These are phyloP conservation scores for Platanthera zijinensis DNA, from an alignment of 106 monocot species.

Conservation along the genomic window DNA sequence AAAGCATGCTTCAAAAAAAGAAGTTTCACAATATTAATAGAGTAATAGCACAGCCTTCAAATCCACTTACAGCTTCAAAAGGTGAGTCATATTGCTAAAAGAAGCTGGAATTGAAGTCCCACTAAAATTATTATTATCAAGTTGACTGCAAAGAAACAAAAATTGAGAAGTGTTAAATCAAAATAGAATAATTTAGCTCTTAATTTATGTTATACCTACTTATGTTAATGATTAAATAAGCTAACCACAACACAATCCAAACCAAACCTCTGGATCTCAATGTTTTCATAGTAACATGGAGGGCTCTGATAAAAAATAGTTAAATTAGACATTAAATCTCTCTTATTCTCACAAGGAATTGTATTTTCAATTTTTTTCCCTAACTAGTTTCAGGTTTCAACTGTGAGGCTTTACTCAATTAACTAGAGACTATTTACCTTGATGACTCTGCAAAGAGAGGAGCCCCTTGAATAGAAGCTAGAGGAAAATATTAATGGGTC, in stretches of 20 bases:
- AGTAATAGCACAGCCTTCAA: too few species aligned
- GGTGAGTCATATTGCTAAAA: slow-evolving; percentile 55
- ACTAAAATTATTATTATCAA: slow-evolving; percentile 95
- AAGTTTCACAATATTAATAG: background rate
- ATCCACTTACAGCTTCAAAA: slow-evolving; percentile 81
- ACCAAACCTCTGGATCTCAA: background rate
- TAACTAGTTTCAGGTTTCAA: too few species aligned
- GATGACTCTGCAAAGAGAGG: too few species aligned
- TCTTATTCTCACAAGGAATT: too few species aligned
- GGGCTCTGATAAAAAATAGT: too few species aligned
- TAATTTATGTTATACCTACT: background rate
- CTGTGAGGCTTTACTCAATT: too few species aligned
- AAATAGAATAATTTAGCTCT: background rate
- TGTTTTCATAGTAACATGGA: background rate
- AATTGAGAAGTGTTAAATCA: background rate
- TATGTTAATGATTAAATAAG: too few species aligned
- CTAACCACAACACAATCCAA: background rate
- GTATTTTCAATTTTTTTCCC: too few species aligned
- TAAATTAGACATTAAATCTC: too few species aligned
- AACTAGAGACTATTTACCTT: too few species aligned
- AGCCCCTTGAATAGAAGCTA: too few species aligned
- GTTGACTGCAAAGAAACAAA: slow-evolving; percentile 55
- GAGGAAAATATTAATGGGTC: too few species aligned
- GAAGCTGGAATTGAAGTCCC: slow-evolving; percentile 74
- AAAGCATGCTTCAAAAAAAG: background rate